Evolutionary conservation across 2,329 filamentous ascomycete genomes (phyloP).

Genomic region (Fusarium sp.): DNA sequence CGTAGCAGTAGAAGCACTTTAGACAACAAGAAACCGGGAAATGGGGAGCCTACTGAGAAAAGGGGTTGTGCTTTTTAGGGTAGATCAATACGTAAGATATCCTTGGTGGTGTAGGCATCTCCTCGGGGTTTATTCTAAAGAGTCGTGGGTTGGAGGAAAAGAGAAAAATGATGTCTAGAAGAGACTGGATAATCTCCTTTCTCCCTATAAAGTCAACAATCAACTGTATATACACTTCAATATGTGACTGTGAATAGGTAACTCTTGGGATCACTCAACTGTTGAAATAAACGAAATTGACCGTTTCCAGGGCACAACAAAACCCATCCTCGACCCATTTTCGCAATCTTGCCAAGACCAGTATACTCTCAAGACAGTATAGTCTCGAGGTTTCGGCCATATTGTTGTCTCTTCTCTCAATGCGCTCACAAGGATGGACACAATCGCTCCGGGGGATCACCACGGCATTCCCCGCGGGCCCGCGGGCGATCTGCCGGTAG

Average conservation of each 20-base stretch:
- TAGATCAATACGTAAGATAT: too few species aligned
- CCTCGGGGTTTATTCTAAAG: too few species aligned
- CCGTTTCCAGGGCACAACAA: not conserved
- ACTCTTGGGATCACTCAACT: too few species aligned
- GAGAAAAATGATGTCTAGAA: too few species aligned
- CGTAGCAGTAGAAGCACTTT: too few species aligned
- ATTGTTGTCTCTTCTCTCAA: constrained; percentile 41
- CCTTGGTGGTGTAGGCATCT: too few species aligned
- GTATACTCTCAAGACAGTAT: constrained; percentile 29
- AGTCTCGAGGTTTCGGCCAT: constrained; percentile 10
- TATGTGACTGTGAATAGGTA: too few species aligned
- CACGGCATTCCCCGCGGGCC: constrained; percentile 40
- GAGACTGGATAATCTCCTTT: too few species aligned
- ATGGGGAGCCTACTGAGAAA: too few species aligned
- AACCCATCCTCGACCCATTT: not conserved
- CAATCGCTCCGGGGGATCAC: constrained; percentile 12
- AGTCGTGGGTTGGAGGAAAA: too few species aligned
- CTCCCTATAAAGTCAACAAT: not conserved
- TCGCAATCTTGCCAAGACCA: constrained; percentile 27
- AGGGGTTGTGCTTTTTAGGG: too few species aligned
- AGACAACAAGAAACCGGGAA: too few species aligned
- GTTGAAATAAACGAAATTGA: not conserved
- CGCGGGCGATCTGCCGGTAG: constrained; percentile 37
- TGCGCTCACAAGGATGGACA: not conserved
- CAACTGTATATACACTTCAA: not conserved